Percentiles rank a stretch among this genome's conserved stretches.
Evolutionary conservation across 495 filamentous ascomycete genomes (phyloP).

Genomic region (Trichoderma orchidacearum): DNA sequence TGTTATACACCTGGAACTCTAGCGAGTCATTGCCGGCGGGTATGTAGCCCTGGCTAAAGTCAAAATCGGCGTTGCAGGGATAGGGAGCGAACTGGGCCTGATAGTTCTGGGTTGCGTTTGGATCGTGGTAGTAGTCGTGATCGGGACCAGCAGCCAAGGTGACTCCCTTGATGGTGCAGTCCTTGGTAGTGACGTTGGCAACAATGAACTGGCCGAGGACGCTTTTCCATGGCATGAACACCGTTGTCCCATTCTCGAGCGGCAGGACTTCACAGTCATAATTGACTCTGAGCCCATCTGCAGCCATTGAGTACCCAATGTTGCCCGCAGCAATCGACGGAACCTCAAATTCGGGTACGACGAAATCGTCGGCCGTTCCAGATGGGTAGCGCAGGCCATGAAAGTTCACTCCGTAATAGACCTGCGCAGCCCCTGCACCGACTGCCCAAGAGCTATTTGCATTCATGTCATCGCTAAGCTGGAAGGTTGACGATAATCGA

Average conservation of each 20-base stretch:
- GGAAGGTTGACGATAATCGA: not conserved
- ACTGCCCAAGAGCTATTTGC: not conserved
- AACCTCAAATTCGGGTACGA: slow-evolving; percentile 5
- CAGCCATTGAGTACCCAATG: not conserved
- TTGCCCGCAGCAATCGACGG: not conserved
- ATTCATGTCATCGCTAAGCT: not conserved
- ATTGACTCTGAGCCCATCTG: slow-evolving; percentile 1
- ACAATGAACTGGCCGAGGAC: slow-evolving; percentile 3
- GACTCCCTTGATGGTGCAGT: slow-evolving; percentile 3
- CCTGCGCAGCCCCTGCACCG: not conserved
- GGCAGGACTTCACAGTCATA: slow-evolving; percentile 6
- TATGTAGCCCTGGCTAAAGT: not conserved
- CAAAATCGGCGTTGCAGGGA: slow-evolving; percentile 3
- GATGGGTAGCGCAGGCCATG: slow-evolving; percentile 2
- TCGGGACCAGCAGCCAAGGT: slow-evolving; percentile 5
- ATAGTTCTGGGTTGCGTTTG: slow-evolving; percentile 6
- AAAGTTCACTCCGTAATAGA: slow-evolving; percentile 6
- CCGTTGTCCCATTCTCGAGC: slow-evolving; percentile 1
- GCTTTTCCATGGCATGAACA: slow-evolving; percentile 3
- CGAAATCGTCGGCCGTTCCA: slow-evolving; percentile 1
- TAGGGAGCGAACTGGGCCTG: slow-evolving; percentile 5
- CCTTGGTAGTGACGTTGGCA: slow-evolving; percentile 5
- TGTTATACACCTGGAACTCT: not conserved
- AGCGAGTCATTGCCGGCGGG: not conserved
- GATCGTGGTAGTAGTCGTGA: slow-evolving; percentile 4